These are phyloP conservation scores for Nakazawaea holstii DNA, from an alignment of 805 yeast genomes.

Conservation along the genomic window DNA sequence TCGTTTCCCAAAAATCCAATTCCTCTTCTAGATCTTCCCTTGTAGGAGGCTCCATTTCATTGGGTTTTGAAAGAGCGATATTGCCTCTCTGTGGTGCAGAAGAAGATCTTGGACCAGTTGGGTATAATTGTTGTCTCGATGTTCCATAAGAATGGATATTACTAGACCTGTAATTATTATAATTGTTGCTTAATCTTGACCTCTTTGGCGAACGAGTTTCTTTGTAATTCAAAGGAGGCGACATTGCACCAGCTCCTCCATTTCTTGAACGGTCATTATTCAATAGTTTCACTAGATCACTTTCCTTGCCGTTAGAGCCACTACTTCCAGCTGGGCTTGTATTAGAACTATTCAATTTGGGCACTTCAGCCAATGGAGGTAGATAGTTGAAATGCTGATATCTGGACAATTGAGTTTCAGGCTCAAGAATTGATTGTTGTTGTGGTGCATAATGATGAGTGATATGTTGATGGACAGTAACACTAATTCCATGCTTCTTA, in stretches of 20 bases:
- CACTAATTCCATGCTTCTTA: constrained; percentile 45
- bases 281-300: constrained; percentile 39
- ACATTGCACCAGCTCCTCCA: constrained; percentile 4
- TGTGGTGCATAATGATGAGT: constrained; percentile 69
- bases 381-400: constrained; percentile 70
- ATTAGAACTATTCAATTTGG: constrained; percentile 57
- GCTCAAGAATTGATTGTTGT: constrained; percentile 29
- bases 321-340: constrained; percentile 32
- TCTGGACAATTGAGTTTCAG: constrained; percentile 51
- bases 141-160: constrained; percentile 7
- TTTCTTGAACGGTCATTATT: constrained; percentile 22
- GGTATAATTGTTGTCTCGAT: constrained; percentile 6
- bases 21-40: constrained; percentile 54
- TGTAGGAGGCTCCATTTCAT: constrained; percentile 10
- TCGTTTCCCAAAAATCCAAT: constrained; percentile 66
- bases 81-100: neutral
- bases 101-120: neutral
- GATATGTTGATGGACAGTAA: constrained; percentile 81
- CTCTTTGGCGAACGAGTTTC: constrained; percentile 10
- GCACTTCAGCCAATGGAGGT: constrained; percentile 67
- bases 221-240: constrained; percentile 11
- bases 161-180: constrained; percentile 10
- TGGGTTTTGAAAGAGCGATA: neutral
- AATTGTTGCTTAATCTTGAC: constrained; percentile 9
- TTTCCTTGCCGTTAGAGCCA: constrained; percentile 23